Conservation (phyloP, 1,284 basidiomycete species). For the Ceratobasidium sp. region DNA sequence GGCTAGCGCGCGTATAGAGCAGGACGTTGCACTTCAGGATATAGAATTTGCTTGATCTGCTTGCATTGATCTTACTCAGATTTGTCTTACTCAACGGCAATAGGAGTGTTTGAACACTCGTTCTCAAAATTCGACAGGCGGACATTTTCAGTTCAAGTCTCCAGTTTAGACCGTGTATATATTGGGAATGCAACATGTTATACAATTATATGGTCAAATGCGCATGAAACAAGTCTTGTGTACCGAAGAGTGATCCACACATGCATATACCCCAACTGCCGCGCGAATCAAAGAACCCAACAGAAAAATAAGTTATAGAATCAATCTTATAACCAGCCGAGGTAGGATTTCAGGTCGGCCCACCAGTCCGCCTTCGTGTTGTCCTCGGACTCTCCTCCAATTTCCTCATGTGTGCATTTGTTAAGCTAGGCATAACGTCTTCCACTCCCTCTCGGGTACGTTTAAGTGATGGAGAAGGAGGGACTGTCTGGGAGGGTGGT, state of each 20-base stretch:
- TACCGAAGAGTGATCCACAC: not conserved
- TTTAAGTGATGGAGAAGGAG: slow-evolving; percentile 31
- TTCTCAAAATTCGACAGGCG: not conserved
- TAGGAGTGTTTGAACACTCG: too few relatives aligned
- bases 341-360: slow-evolving; percentile 4
- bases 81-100: not conserved
- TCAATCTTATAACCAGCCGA: not conserved
- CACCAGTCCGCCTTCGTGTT: slow-evolving; percentile 27
- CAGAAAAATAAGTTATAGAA: slow-evolving; percentile 25
- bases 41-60: slow-evolving; percentile 15
- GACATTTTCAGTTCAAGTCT: too few relatives aligned
- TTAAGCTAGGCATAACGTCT: slow-evolving; percentile 11
- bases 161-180: too few relatives aligned
- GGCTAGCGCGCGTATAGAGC: not conserved
- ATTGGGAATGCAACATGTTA: too few relatives aligned
- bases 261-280: not conserved
- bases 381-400: slow-evolving; percentile 32
- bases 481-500: slow-evolving; percentile 23
- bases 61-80: too few relatives aligned
- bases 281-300: slow-evolving; percentile 14
- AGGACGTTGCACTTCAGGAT: slow-evolving; percentile 1
- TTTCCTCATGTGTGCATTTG: slow-evolving; percentile 36
- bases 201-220: not conserved
- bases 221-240: not conserved
- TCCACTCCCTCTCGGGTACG: slow-evolving; percentile 29